These are phyloP conservation scores for Silene conica DNA, from an alignment of 148 eudicot species.

Conservation along the genomic window DNA sequence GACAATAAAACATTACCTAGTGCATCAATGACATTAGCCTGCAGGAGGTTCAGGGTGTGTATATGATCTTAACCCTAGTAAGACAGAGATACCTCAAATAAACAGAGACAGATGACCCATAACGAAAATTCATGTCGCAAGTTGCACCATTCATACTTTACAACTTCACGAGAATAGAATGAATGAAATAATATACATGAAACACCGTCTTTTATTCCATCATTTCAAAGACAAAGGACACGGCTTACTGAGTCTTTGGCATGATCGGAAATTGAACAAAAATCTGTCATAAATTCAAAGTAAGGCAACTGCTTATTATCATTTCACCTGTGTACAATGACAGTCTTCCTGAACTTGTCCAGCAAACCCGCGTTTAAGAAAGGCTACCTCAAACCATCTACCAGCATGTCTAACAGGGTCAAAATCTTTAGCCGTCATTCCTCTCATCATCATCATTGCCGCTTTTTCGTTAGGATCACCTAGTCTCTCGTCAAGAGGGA, in stretches of 20 bases:
- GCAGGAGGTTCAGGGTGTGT: too few species aligned
- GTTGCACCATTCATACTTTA: neutral
- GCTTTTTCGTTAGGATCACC: conserved; percentile 35
- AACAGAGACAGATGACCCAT: neutral
- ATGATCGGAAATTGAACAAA: neutral
- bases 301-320: neutral
- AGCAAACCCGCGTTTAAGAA: conserved; percentile 89
- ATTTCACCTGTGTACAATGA: conserved; percentile 90
- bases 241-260: neutral
- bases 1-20: too few species aligned
- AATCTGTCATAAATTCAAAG: neutral
- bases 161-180: too few species aligned
- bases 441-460: conserved; percentile 71
- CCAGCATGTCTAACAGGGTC: conserved; percentile 91
- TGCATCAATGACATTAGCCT: too few species aligned
- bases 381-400: conserved; percentile 98
- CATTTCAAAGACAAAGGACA: neutral
- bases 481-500: conserved; percentile 54
- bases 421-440: conserved; percentile 72
- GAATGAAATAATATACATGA: too few species aligned
- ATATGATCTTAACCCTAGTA: too few species aligned
- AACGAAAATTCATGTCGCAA: neutral
- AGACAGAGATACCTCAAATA: too few species aligned
- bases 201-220: neutral
- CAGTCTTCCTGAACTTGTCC: conserved; percentile 95